These are phyloP conservation scores for Fusarium multiceps DNA, from an alignment of 2,329 filamentous ascomycete species.

Conservation along the genomic window DNA sequence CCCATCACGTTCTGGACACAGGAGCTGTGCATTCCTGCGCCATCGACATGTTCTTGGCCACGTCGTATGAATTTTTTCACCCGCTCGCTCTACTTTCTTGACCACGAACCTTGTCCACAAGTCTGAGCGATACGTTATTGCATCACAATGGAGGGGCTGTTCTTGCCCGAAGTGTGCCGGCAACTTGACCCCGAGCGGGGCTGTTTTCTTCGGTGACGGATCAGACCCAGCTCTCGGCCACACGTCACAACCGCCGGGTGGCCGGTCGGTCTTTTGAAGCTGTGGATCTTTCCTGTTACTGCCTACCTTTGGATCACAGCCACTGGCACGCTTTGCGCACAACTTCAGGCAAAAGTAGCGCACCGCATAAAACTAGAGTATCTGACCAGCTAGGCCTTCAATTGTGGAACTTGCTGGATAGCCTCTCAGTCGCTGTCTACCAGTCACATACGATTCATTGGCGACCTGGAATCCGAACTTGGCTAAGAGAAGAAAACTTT, in stretches of 20 bases:
- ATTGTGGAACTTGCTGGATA: conserved; percentile 28
- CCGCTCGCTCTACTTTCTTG: conserved; percentile 20
- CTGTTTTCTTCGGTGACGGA: conserved; percentile 35
- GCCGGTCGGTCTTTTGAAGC: conserved; percentile 16
- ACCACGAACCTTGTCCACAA: conserved; percentile 24
- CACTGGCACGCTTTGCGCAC: neutral
- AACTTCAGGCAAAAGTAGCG: conserved; percentile 14
- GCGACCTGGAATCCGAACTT: neutral
- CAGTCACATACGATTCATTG: conserved; percentile 10
- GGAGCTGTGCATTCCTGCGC: neutral
- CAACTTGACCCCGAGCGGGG: conserved; percentile 28
- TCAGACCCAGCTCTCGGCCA: conserved; percentile 26
- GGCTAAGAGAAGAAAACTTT: conserved; percentile 19
- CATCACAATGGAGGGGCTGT: conserved; percentile 13
- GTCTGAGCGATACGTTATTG: conserved; percentile 5
- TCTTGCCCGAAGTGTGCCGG: conserved; percentile 16
- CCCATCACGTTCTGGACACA: neutral
- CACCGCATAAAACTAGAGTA: conserved; percentile 17
- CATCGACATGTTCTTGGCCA: conserved; percentile 1
- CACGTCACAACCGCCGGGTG: conserved; percentile 3
- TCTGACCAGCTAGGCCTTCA: conserved; percentile 11
- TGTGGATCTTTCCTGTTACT: conserved; percentile 18
- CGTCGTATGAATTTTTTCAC: conserved; percentile 26
- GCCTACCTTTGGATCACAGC: conserved; percentile 20
- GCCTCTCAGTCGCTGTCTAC: conserved; percentile 11